Conservation (phyloP, 176 grass and related monocot species). For the Ensete ventricosum region DNA sequence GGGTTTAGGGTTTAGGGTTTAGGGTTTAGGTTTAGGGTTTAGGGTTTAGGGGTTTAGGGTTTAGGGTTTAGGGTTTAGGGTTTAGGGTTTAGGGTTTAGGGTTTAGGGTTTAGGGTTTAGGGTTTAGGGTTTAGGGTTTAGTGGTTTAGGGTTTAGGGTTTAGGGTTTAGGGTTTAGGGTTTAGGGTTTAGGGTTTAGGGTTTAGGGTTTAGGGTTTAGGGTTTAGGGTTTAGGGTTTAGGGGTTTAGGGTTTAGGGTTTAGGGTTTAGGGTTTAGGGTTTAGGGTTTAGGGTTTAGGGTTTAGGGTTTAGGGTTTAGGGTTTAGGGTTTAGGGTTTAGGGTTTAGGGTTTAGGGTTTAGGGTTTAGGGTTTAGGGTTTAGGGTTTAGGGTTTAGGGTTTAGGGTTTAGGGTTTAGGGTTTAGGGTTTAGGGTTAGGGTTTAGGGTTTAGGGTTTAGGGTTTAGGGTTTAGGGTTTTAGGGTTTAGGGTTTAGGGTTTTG, state of each 20-base stretch:
- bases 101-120: constrained; percentile 25
- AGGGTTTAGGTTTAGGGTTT: constrained; percentile 25
- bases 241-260: no score
- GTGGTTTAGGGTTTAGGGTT: constrained; percentile 14
- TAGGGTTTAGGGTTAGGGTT: no score
- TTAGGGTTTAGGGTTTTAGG: neutral
- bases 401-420: no score
- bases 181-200: constrained; percentile 2
- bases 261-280: neutral
- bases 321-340: no score
- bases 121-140: constrained; percentile 22
- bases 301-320: no score
- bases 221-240: neutral
- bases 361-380: no score
- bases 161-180: neutral
- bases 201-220: neutral
- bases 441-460: no score
- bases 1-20: constrained; percentile 16
- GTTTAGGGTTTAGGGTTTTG: constrained; percentile 17
- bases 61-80: constrained; percentile 26
- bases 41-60: constrained; percentile 24
- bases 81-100: constrained; percentile 33
- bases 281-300: neutral
- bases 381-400: no score
- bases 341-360: no score